phyloP scores from a whole-genome alignment of 1,284 basidiomycete species.

The Cystobasidiaceae sp. region DNA sequence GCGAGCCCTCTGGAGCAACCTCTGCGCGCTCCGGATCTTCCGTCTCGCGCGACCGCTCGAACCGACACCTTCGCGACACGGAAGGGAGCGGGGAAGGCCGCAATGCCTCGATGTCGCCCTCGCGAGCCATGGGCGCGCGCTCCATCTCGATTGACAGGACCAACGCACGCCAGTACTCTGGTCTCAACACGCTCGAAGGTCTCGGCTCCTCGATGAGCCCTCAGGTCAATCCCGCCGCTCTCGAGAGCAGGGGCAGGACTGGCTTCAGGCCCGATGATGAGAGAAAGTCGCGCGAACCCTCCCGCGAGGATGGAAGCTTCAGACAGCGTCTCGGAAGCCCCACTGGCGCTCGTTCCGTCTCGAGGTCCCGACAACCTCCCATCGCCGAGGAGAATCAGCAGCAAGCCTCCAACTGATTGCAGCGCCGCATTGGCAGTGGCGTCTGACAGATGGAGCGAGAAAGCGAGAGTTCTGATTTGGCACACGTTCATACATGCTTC shows the following conservation, averaged over 20 bases:
- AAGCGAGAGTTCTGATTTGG: too few relatives aligned
- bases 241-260: conserved; percentile 14
- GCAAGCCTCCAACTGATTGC: too few relatives aligned
- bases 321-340: conserved; percentile 6
- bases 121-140: conserved; percentile 23
- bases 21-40: conserved; percentile 15
- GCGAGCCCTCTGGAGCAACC: conserved; percentile 29
- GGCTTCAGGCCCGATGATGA: background rate
- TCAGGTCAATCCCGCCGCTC: conserved; percentile 20
- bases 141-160: conserved; percentile 13
- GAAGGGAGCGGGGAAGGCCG: conserved; percentile 20
- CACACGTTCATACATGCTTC: too few relatives aligned
- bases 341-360: conserved; percentile 11
- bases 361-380: background rate
- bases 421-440: too few relatives aligned
- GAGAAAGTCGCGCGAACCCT: too few relatives aligned
- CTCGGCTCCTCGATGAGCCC: conserved; percentile 22
- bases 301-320: background rate
- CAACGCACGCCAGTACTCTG: background rate
- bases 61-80: background rate
- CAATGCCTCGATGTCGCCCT: conserved; percentile 12
- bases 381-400: background rate
- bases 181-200: conserved; percentile 28
- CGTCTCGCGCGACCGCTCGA: conserved; percentile 24
- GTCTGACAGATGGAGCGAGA: too few relatives aligned